Evolutionary conservation across 192 early-diverging fungal species (phyloP).

Genomic region (Spizellomyces sp.): DNA sequence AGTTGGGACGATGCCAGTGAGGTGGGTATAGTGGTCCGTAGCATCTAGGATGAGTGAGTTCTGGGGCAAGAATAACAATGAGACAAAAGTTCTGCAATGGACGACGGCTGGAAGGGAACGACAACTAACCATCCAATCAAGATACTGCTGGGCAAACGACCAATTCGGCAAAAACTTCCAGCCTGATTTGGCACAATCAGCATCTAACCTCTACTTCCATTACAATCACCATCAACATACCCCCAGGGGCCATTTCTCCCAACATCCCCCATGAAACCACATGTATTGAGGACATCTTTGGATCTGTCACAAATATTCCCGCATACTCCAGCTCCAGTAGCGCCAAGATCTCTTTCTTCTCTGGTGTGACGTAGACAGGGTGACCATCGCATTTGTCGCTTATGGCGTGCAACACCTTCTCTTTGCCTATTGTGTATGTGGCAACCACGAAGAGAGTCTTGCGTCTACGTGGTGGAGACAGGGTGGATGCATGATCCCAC

Average conservation of each 20-base stretch:
- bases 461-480: neutral
- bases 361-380: constrained; percentile 59
- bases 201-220: neutral
- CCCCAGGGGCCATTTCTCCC: constrained; percentile 33
- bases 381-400: constrained; percentile 53
- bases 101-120: neutral
- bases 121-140: constrained; percentile 4
- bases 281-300: constrained; percentile 55
- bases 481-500: too few species aligned
- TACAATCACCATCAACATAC: neutral
- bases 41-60: neutral
- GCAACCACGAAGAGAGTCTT: constrained; percentile 73
- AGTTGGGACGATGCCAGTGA: constrained; percentile 18
- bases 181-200: constrained; percentile 1
- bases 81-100: neutral
- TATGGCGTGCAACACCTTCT: constrained; percentile 63
- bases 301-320: constrained; percentile 59
- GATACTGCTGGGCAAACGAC: constrained; percentile 12
- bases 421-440: constrained; percentile 90
- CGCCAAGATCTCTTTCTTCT: constrained; percentile 56
- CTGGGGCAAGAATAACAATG: neutral
- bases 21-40: neutral
- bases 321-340: constrained; percentile 61
- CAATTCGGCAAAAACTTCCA: constrained; percentile 27
- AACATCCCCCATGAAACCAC: constrained; percentile 61